Base-by-base conservation (phyloP, 192 early-diverging fungal species). In the Podila clonocystis region DNA sequence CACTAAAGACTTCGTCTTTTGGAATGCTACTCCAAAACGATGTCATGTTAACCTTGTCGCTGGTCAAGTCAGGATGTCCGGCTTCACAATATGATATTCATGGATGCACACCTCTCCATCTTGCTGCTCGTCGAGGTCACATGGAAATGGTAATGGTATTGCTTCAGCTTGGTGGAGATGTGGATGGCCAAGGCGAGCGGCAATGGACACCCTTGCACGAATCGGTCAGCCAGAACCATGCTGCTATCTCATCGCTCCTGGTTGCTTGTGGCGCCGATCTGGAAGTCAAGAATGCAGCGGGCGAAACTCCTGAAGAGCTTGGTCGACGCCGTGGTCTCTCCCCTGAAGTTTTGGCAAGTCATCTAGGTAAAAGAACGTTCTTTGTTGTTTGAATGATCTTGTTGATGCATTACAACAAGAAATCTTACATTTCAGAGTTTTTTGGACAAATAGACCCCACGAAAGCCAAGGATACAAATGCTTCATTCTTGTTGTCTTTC, bases 41-140 rank as follows among this genome's bases (percentile, higher is more conserved):
- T 59, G 78, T 85, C 22, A 85, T 85, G 83, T 49, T 85, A 29
- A 82, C 83, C 0, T 34, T 85, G 45, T 80, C 78, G 48, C 48
- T 85, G 24, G 67, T 73, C 48, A 80, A 77, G 60, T 74, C 77
- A 2, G 83, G 83, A 41, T 64, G 50, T 20, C 74, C 78, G 13
- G 78, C 82, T 9, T 82, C 78, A 9, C 83, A 85, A 50, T 57
- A 58, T 29, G 78, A 85, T 38, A n/a, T 73, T 19, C 72, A 82
- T 73, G 91, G 90, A n/a, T 93, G 88, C 72, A 92, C 89, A 13
- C 88, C 93, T 20, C 62, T 94, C 49, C 93, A 94, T 64, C 84
- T 89, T 64, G 91, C 93, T 9, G 86, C 91, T 19, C 82, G 91
- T 0, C 72, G 87, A 48, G 91, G 93, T 3, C 83, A 84, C 30